Evolutionary conservation across 164 flowering plant genomes (phyloP).

Genomic region (Buxus sempervirens): DNA sequence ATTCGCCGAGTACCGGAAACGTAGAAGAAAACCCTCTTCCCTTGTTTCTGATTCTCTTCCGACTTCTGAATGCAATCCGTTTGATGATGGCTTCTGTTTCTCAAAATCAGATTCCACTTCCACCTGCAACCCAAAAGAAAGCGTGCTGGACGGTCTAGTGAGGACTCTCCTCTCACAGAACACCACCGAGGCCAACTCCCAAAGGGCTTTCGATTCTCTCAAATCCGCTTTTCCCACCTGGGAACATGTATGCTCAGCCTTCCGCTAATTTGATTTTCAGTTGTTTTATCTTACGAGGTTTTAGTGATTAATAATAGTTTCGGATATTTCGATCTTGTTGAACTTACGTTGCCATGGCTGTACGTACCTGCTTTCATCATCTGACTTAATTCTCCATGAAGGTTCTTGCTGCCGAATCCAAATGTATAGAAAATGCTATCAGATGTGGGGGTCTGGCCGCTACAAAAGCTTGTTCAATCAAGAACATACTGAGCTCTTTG

Average conservation of each 20-base stretch:
- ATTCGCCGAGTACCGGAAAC: slow-evolving; percentile 57
- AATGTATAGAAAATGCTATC: slow-evolving; percentile 64
- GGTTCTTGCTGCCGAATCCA: slow-evolving; percentile 77
- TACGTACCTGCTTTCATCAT: slow-evolving; percentile 12
- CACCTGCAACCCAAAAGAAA: slow-evolving; percentile 26
- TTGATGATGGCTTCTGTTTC: background rate
- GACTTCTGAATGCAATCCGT: slow-evolving; percentile 1
- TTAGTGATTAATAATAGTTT: background rate
- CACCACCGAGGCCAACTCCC: slow-evolving; percentile 75
- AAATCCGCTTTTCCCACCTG: slow-evolving; percentile 72
- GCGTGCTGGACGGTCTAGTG: slow-evolving; percentile 79
- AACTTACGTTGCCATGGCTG: too few species aligned
- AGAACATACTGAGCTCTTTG: slow-evolving; percentile 54
- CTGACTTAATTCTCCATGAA: slow-evolving; percentile 11
- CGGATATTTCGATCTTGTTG: background rate
- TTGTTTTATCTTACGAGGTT: background rate
- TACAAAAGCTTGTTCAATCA: slow-evolving; percentile 77
- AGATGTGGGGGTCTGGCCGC: slow-evolving; percentile 91
- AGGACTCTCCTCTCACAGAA: slow-evolving; percentile 77
- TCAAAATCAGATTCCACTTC: background rate
- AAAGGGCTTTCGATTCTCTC: slow-evolving; percentile 73
- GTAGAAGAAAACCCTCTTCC: slow-evolving; percentile 14
- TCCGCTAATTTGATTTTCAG: background rate
- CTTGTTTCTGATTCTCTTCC: background rate
- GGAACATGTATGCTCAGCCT: slow-evolving; percentile 60